A percentile compares a stretch with the other conserved stretches of the same genome.
Conservation (phyloP, 495 filamentous ascomycete genomes). For the Talaromyces proteolyticus region DNA sequence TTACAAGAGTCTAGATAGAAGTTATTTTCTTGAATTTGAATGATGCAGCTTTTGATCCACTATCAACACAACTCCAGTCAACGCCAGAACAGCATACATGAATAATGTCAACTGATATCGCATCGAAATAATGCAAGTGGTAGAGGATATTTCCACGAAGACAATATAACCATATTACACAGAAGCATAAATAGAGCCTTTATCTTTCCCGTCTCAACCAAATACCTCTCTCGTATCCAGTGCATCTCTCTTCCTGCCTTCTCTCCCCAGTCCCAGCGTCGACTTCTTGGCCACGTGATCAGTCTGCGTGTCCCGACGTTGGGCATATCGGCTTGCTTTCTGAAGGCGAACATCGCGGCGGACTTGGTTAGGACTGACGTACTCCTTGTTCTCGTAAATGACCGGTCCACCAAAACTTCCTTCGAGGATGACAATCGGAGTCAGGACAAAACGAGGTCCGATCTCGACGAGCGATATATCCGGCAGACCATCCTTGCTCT, state of each 20-base stretch:
- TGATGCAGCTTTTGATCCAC: constrained; percentile 20
- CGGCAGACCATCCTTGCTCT: constrained; percentile 42
- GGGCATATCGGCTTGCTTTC: constrained; percentile 70
- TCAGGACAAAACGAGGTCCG: constrained; percentile 89
- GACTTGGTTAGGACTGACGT: constrained; percentile 93
- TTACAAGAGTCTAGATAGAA: neutral
- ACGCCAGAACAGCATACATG: neutral
- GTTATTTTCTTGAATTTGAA: neutral
- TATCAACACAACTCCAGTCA: neutral
- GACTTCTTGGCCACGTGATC: constrained; percentile 69
- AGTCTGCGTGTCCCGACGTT: constrained; percentile 63
- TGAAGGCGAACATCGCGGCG: constrained; percentile 61
- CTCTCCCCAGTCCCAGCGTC: constrained; percentile 61
- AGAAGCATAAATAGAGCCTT: no score
- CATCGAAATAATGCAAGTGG: constrained; percentile 1
- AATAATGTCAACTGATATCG: neutral
- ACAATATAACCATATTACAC: neutral
- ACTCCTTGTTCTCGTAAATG: constrained; percentile 98
- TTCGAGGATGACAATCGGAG: constrained; percentile 93
- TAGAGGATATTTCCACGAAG: constrained; percentile 4
- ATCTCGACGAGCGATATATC: constrained; percentile 88
- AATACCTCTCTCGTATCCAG: constrained; percentile 81
- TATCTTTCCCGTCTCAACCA: constrained; percentile 21
- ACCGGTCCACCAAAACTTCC: constrained; percentile 93
- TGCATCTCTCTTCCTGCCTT: constrained; percentile 7